A percentile compares a stretch with the other conserved stretches of the same genome.
These are phyloP conservation scores for Danielozyma ontarioensis DNA, from an alignment of 805 yeast genomes.

Conservation along the genomic window DNA sequence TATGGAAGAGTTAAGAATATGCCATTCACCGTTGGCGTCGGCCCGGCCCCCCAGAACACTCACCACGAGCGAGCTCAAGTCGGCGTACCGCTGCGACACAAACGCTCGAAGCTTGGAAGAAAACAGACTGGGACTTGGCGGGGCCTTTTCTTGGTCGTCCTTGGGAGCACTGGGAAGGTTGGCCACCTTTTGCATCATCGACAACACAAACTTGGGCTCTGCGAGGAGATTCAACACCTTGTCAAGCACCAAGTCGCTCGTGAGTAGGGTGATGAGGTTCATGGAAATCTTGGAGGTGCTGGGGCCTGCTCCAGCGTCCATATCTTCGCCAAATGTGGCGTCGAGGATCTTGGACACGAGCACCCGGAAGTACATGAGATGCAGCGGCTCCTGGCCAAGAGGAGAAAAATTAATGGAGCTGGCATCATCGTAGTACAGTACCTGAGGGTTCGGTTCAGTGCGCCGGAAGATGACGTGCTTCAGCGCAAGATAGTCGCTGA, in stretches of 20 bases:
- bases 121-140: background rate
- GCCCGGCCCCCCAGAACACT: background rate
- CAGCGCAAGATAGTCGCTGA: slow-evolving; percentile 8
- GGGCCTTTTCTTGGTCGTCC: background rate
- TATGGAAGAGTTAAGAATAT: slow-evolving; percentile 11
- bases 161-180: slow-evolving; percentile 3
- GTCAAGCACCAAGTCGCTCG: slow-evolving; percentile 24
- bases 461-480: slow-evolving; percentile 16
- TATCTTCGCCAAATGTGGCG: slow-evolving; percentile 7
- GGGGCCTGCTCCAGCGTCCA: slow-evolving; percentile 6
- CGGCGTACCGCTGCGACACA: slow-evolving; percentile 1
- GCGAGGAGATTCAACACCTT: slow-evolving; percentile 19
- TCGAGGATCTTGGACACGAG: slow-evolving; percentile 17
- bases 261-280: slow-evolving; percentile 16
- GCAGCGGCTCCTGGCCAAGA: background rate
- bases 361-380: slow-evolving; percentile 17
- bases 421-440: slow-evolving; percentile 1
- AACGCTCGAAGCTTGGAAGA: background rate
- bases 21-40: too few relatives aligned
- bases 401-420: background rate
- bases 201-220: slow-evolving; percentile 21
- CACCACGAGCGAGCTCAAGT: background rate
- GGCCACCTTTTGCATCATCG: slow-evolving; percentile 5
- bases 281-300: slow-evolving; percentile 19
- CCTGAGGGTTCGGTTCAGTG: background rate